phyloP scores from a whole-genome alignment of 108 stramenopile genomes.

The Skeletonema tropicum region DNA sequence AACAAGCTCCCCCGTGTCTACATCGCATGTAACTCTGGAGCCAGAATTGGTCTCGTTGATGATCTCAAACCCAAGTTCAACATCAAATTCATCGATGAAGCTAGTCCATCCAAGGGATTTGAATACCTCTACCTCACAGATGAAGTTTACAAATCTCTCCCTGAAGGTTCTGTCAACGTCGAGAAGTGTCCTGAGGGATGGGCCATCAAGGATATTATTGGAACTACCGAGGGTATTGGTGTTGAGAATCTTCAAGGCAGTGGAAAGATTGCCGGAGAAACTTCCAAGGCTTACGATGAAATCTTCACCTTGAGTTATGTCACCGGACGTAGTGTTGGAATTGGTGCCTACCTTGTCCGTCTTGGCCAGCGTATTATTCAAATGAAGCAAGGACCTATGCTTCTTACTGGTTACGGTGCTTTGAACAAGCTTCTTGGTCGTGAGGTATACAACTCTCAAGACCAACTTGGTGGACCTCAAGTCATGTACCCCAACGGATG shows the following conservation, averaged over 20 bases:
- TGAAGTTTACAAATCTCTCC: slow-evolving; percentile 89
- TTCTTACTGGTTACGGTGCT: slow-evolving; percentile 94
- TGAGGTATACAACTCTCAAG: slow-evolving; percentile 96
- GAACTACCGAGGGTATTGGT: slow-evolving; percentile 93
- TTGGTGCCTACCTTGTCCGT: slow-evolving; percentile 94
- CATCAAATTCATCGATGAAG: slow-evolving; percentile 90
- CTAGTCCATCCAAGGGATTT: slow-evolving; percentile 92
- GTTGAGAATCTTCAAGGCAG: slow-evolving; percentile 98
- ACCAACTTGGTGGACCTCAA: slow-evolving; percentile 98
- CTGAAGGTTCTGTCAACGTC: slow-evolving; percentile 89
- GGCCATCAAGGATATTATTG: slow-evolving; percentile 94
- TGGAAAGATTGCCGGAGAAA: slow-evolving; percentile 99
- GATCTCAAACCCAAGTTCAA: slow-evolving; percentile 96
- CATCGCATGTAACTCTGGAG: slow-evolving; percentile 97
- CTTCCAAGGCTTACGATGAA: slow-evolving; percentile 95
- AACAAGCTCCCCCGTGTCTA: slow-evolving; percentile 93
- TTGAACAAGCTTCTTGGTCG: slow-evolving; percentile 98
- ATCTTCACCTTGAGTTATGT: slow-evolving; percentile 97
- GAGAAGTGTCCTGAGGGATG: slow-evolving; percentile 85
- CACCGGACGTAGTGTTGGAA: slow-evolving; percentile 95
- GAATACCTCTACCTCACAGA: slow-evolving; percentile 96
- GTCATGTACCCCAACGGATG: slow-evolving; percentile 98
- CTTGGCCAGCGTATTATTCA: slow-evolving; percentile 94
- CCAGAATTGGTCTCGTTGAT: slow-evolving; percentile 97
- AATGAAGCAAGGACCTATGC: slow-evolving; percentile 92